Base-by-base conservation (phyloP, 345 rosid genomes). In the Hibiscus tridactylites region DNA sequence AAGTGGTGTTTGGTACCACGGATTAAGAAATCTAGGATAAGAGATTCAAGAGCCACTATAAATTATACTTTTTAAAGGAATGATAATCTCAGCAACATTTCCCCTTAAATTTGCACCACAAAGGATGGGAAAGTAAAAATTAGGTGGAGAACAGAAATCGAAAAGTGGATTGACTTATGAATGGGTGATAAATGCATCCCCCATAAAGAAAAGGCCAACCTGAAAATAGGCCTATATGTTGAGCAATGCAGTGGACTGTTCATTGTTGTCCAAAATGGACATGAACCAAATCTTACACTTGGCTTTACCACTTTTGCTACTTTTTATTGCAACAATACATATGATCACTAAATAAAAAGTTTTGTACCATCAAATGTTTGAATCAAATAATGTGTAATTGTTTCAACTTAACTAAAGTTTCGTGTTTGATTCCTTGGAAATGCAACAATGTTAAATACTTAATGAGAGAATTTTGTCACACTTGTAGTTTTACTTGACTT, bases 1-100 rank as follows among this genome's bases (percentile, higher is more conserved):
- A 70, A 73, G 74, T 67, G 54, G 63, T 21, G 61, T 52, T 76
- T 69, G 84, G 80, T 65, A 76, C 79, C 75, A 70, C 74, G 79
- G 78, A 76, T 46, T 46, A 69, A 53, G 21, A 68, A 31, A 71
- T 70, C 61, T 24, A 9, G 46, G 69, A 29, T 42, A 17, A 11
- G 15, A 33, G n/a, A 61, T 74, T 28, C 39, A 17, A 39, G 13
- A 75, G 37, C 70, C 65, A 9, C 35, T 44, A 24, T 10, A 21
- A 19, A 42, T 39, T 1, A 10, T 12, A 29, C 4, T 11, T 3
- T 39, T 39, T 39, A 39, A 39, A 39, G 2, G 44, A 39, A 3
- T 28, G 29, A 26, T 26, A 11, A 9, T 44, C 10, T 44, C 3
- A 44, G 11, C 47, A 52, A 52, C 3, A 52, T 5, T 17, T 15